phyloP scores from a whole-genome alignment of 2,329 filamentous ascomycete species.

The Pseudogymnoascus sp. region DNA sequence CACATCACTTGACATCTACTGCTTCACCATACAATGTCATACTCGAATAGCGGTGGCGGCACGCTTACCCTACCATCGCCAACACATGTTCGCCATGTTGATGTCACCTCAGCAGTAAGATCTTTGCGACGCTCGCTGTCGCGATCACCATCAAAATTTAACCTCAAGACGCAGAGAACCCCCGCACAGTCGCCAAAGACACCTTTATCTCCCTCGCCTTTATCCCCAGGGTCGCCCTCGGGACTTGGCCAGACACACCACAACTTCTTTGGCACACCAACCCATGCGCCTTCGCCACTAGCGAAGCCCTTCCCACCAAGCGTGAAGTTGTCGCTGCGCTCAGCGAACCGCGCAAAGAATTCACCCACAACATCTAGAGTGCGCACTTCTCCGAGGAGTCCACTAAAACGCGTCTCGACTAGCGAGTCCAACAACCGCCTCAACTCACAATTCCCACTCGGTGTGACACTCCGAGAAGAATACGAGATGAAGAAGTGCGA shows the following conservation, averaged over 20 bases:
- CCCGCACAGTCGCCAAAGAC: conserved; percentile 43
- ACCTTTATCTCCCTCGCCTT: conserved; percentile 51
- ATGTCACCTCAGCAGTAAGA: conserved; percentile 73
- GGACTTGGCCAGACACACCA: conserved; percentile 28
- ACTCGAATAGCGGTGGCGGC: conserved; percentile 57
- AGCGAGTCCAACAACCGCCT: conserved; percentile 43
- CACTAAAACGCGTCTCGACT: conserved; percentile 64
- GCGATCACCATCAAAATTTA: conserved; percentile 87
- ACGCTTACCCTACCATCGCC: conserved; percentile 83
- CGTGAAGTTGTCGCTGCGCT: conserved; percentile 59
- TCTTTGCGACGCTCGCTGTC: conserved; percentile 83
- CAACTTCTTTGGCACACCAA: conserved; percentile 22
- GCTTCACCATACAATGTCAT: conserved; percentile 37
- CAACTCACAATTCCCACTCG: neutral
- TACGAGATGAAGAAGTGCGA: conserved; percentile 8
- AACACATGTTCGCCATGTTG: conserved; percentile 72
- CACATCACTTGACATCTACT: neutral
- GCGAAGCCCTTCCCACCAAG: conserved; percentile 60
- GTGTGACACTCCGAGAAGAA: neutral
- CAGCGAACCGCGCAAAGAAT: conserved; percentile 53
- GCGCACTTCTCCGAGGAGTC: conserved; percentile 71
- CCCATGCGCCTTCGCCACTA: conserved; percentile 44
- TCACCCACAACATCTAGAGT: conserved; percentile 51
- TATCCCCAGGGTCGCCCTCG: conserved; percentile 43
- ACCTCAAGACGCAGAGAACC: conserved; percentile 44